These are phyloP conservation scores for Neurospora africana DNA, from an alignment of 495 filamentous ascomycete genomes.

Conservation along the genomic window DNA sequence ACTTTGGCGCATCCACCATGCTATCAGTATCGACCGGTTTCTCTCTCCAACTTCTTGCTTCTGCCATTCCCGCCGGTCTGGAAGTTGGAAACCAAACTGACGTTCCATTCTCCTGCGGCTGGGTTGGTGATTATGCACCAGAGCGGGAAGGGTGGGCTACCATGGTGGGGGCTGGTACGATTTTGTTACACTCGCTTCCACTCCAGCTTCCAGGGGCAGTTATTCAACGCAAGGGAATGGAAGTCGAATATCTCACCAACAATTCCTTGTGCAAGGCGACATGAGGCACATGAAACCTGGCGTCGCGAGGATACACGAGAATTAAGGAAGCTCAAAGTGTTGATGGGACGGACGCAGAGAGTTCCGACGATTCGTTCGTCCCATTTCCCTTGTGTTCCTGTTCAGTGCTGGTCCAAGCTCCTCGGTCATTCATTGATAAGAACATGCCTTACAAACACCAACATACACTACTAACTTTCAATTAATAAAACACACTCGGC, in stretches of 20 bases:
- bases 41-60: background rate
- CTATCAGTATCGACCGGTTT: background rate
- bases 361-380: background rate
- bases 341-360: too few relatives aligned
- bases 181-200: background rate
- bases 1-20: background rate
- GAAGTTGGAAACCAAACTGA: background rate
- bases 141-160: background rate
- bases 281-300: background rate
- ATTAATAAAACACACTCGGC: background rate
- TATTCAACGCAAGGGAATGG: background rate
- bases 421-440: too few relatives aligned
- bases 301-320: background rate
- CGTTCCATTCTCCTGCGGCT: background rate
- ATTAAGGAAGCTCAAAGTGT: too few relatives aligned
- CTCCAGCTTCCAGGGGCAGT: background rate
- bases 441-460: background rate
- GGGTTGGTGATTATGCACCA: background rate
- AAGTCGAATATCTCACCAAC: background rate
- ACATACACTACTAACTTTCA: background rate
- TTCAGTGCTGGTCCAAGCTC: background rate
- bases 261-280: background rate
- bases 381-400: background rate
- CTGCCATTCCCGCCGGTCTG: background rate
- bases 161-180: background rate